Percentiles rank a stretch among this genome's conserved stretches.
These are phyloP conservation scores for Rhizopogon salebrosus DNA, from an alignment of 768 basidiomycete genomes.

Conservation along the genomic window DNA sequence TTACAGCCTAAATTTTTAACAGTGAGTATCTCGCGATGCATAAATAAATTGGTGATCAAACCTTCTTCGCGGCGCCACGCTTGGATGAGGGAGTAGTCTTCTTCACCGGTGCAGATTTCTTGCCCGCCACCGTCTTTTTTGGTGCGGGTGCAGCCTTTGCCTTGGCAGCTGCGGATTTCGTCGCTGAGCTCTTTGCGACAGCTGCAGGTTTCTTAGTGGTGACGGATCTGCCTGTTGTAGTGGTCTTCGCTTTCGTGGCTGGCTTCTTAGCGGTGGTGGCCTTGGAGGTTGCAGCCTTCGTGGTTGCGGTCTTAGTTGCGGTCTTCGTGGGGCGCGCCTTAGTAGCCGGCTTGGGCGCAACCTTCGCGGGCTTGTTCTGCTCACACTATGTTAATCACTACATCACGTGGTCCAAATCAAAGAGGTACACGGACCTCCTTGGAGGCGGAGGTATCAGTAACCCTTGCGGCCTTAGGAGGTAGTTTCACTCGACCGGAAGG, in stretches of 20 bases:
- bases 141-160: slow-evolving; percentile 23
- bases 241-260: slow-evolving; percentile 33
- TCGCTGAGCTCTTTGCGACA: slow-evolving; percentile 16
- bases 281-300: slow-evolving; percentile 21
- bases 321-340: slow-evolving; percentile 25
- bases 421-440: slow-evolving; percentile 46
- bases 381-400: slow-evolving; percentile 7
- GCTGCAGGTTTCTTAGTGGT: slow-evolving; percentile 36
- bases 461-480: slow-evolving; percentile 51
- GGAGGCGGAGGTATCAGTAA: slow-evolving; percentile 45
- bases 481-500: slow-evolving; percentile 59
- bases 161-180: slow-evolving; percentile 13
- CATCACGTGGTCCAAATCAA: slow-evolving; percentile 16
- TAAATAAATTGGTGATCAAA: slow-evolving; percentile 13
- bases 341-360: slow-evolving; percentile 17
- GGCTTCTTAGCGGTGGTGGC: slow-evolving; percentile 18
- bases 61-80: slow-evolving; percentile 62
- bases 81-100: slow-evolving; percentile 38
- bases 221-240: slow-evolving; percentile 26
- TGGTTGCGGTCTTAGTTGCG: slow-evolving; percentile 9
- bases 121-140: slow-evolving; percentile 29
- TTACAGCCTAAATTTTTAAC: slow-evolving; percentile 39
- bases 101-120: slow-evolving; percentile 31
- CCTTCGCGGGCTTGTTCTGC: slow-evolving; percentile 30
- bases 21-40: neutral